Conservation (phyloP, 2,329 filamentous ascomycete genomes). For the Huntiella moniliformis region DNA sequence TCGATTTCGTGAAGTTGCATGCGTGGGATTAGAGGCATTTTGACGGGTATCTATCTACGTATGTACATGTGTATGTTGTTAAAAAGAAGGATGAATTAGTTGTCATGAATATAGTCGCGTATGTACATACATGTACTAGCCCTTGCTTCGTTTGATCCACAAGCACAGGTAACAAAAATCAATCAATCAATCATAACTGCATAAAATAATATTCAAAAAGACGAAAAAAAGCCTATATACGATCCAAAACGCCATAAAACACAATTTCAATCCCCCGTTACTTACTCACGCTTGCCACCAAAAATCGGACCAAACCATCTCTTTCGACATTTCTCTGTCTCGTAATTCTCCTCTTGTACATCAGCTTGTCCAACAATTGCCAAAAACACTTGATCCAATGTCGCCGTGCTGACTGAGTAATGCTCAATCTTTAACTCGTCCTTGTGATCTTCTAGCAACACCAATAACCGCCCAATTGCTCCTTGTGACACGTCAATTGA, state of each 20-base stretch:
- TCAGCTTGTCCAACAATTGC: slow-evolving; percentile 66
- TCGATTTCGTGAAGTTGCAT: slow-evolving; percentile 50
- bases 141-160: no score
- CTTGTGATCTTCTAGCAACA: slow-evolving; percentile 53
- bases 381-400: slow-evolving; percentile 79
- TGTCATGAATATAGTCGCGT: not conserved
- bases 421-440: slow-evolving; percentile 55
- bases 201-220: not conserved
- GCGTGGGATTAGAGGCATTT: slow-evolving; percentile 34
- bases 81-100: not conserved
- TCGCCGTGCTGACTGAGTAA: slow-evolving; percentile 74
- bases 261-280: no score
- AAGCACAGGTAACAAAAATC: not conserved
- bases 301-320: not conserved
- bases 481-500: slow-evolving; percentile 19
- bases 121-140: not conserved
- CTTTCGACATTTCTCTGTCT: slow-evolving; percentile 17
- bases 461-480: slow-evolving; percentile 51
- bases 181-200: not conserved
- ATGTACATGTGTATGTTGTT: not conserved
- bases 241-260: not conserved
- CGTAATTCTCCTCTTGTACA: slow-evolving; percentile 52
- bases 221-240: not conserved
- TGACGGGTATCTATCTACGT: slow-evolving; percentile 13
- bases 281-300: not conserved